These are phyloP conservation scores for Grifola frondosa DNA, from an alignment of 1,284 basidiomycete species.

Conservation along the genomic window DNA sequence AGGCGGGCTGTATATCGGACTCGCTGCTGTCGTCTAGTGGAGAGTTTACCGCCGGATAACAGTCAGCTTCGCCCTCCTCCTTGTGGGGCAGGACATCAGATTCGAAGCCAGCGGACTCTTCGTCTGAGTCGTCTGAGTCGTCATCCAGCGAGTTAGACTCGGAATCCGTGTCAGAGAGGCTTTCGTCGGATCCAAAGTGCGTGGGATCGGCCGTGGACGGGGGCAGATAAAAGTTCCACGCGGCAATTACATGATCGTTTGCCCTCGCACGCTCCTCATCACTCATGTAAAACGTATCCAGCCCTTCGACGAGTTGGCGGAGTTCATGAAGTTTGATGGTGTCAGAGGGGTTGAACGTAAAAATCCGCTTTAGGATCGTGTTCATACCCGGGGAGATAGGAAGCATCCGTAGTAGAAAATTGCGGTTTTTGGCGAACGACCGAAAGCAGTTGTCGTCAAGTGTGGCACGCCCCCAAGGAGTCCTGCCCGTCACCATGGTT, in stretches of 20 bases:
- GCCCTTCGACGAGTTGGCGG: constrained; percentile 32
- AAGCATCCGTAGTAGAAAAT: constrained; percentile 67
- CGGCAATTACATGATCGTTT: constrained; percentile 4
- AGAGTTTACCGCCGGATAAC: too few species aligned
- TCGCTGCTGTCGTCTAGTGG: too few species aligned
- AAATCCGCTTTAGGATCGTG: constrained; percentile 56
- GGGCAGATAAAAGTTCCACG: constrained; percentile 11
- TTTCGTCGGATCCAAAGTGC: constrained; percentile 8
- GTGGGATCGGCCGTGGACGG: background rate
- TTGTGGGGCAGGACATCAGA: background rate
- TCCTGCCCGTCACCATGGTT: constrained; percentile 86
- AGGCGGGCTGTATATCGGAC: too few species aligned
- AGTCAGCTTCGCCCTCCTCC: background rate
- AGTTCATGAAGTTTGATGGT: constrained; percentile 62
- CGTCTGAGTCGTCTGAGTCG: constrained; percentile 2
- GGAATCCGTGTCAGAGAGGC: constrained; percentile 7
- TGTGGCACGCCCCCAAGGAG: constrained; percentile 83
- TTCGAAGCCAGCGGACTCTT: background rate
- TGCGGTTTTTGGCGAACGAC: constrained; percentile 40
- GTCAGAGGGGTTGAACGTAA: constrained; percentile 48
- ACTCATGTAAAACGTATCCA: constrained; percentile 31
- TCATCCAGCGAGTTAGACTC: constrained; percentile 7
- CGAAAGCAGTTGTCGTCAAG: constrained; percentile 70
- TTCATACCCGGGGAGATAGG: constrained; percentile 69
- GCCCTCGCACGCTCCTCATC: constrained; percentile 17